Percentiles rank a stretch among this genome's conserved stretches.
These are phyloP conservation scores for Pseudocercospora fijiensis DNA, from an alignment of 2,329 filamentous ascomycete species.

Conservation along the genomic window DNA sequence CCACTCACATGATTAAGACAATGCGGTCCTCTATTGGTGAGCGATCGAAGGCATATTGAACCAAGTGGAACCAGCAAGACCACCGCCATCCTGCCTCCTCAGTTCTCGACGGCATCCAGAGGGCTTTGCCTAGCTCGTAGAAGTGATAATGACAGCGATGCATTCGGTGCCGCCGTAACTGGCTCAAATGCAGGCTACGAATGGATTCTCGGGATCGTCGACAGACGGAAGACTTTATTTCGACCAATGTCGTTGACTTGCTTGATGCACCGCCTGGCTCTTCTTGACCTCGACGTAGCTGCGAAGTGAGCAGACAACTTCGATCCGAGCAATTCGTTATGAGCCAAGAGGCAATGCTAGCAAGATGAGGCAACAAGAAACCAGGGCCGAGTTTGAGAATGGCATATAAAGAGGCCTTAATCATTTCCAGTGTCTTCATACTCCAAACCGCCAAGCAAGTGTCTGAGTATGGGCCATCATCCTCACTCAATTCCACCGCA, in stretches of 20 bases:
- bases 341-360: not conserved
- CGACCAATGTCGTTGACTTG: not conserved
- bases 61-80: not conserved
- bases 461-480: not conserved
- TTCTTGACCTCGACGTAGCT: not conserved
- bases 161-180: not conserved
- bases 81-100: not conserved
- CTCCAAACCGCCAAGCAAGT: not conserved
- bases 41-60: not conserved
- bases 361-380: not conserved
- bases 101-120: not conserved
- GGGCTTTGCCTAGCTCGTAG: not conserved
- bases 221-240: not conserved
- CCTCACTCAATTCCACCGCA: no score
- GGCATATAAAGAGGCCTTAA: not conserved
- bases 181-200: not conserved
- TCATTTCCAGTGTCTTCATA: no score
- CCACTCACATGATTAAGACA: not conserved
- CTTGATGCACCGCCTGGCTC: not conserved
- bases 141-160: not conserved
- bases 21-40: not conserved
- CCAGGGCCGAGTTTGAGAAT: not conserved
- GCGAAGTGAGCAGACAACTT: not conserved
- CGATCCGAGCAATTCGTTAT: not conserved
- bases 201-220: not conserved